Conservation (phyloP, 257 asterid genomes). For the Gentiana straminea region DNA sequence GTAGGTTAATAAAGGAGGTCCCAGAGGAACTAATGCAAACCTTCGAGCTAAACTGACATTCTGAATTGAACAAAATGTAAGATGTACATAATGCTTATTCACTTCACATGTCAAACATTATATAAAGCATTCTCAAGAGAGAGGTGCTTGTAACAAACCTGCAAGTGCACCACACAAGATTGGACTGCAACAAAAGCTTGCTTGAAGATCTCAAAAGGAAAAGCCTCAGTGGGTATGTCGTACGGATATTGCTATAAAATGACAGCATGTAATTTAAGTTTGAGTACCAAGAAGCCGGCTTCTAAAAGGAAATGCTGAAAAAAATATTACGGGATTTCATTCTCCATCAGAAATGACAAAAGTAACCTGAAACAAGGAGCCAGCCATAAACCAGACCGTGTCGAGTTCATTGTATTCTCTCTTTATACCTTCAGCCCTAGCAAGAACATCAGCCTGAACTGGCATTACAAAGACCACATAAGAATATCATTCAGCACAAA, state of each 20-base stretch:
- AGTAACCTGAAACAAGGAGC: slow-evolving; percentile 79
- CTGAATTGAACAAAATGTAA: slow-evolving; percentile 32
- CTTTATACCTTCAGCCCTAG: slow-evolving; percentile 87
- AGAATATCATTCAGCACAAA: slow-evolving; percentile 1
- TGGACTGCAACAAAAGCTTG: slow-evolving; percentile 99
- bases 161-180: slow-evolving; percentile 97
- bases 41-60: slow-evolving; percentile 96
- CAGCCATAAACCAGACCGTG: slow-evolving; percentile 99
- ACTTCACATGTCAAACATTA: neutral
- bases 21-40: slow-evolving; percentile 94
- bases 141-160: slow-evolving; percentile 32
- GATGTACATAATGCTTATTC: slow-evolving; percentile 1
- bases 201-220: slow-evolving; percentile 86
- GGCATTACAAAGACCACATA: slow-evolving; percentile 6
- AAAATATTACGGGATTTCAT: neutral
- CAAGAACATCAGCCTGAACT: slow-evolving; percentile 63
- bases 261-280: slow-evolving; percentile 12
- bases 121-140: neutral
- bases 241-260: slow-evolving; percentile 79
- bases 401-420: slow-evolving; percentile 95
- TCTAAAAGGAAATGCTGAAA: neutral
- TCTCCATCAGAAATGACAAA: slow-evolving; percentile 1
- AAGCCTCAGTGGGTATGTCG: slow-evolving; percentile 98
- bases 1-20: slow-evolving; percentile 81
- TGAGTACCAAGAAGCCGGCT: slow-evolving; percentile 2